phyloP scores from a whole-genome alignment of 163 green algal species.

The Chloromonas sp. region DNA sequence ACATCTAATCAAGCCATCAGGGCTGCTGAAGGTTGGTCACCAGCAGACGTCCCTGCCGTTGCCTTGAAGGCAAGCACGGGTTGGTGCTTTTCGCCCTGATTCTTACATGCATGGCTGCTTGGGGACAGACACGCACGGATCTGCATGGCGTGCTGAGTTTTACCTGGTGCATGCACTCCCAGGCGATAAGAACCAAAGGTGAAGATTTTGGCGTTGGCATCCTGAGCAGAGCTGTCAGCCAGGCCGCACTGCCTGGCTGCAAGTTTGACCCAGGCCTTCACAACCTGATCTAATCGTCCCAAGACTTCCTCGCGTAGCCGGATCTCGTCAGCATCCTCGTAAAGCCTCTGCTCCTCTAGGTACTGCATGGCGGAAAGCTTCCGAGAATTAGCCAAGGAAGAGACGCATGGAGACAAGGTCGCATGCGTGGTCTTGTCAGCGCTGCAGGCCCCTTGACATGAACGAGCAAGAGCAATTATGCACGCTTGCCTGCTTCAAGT shows the following conservation, averaged over 20 bases:
- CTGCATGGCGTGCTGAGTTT: no score
- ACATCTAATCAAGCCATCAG: no score
- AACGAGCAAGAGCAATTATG: no score
- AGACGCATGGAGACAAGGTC: background rate
- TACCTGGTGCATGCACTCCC: constrained; percentile 85
- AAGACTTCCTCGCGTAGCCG: constrained; percentile 74
- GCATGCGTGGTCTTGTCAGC: background rate
- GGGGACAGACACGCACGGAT: no score
- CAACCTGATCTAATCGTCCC: constrained; percentile 63
- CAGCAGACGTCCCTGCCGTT: no score
- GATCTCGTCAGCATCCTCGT: constrained; percentile 61
- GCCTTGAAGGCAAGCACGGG: no score
- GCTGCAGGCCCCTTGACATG: background rate
- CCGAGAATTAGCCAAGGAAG: no score
- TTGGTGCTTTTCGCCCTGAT: no score
- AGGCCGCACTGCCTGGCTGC: constrained; percentile 42
- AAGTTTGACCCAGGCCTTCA: constrained; percentile 68
- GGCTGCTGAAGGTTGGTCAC: no score
- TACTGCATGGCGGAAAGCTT: constrained; percentile 38
- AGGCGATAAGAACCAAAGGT: constrained; percentile 97
- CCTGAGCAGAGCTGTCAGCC: constrained; percentile 18
- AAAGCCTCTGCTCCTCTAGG: constrained; percentile 57
- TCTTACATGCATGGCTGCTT: no score
- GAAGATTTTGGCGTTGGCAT: constrained; percentile 67
- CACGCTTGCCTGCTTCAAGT: constrained; percentile 52